Evolutionary conservation across 2,329 filamentous ascomycete species (phyloP), one percentile per base, ranked within the genome.

Genomic region (Elsinoe arachidis): DNA sequence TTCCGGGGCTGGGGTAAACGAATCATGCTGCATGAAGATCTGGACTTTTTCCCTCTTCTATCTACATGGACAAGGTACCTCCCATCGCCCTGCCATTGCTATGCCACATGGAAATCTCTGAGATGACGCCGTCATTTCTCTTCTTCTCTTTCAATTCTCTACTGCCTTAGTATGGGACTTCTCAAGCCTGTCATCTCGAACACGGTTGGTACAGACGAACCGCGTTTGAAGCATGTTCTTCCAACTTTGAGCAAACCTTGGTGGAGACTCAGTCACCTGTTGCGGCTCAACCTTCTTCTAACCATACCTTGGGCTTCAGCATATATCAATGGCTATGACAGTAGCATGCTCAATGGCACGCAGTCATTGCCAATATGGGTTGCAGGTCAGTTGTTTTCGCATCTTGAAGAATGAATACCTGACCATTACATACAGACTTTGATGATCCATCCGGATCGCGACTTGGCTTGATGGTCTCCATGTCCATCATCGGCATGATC

Each of bases 401-500:
- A 30, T 30, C 9, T 9, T 5, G 7, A 5, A 30, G 26, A 30
- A 30, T 30, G 7, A 5, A 30, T 30, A 30, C 26, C 26, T 30
- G 26, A 30, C 26, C 26, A 30, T 30, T 30, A 7, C 5, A 26
- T 30, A 30, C 26, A 53, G 49, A 59, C 53, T 63, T 60, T 47
- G 43, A 57, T 44, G 41, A 60, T 37, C 61, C 62, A 2, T 57
- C 44, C 3, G 62, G 62, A 19, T 43, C 58, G 5, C 43, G 56
- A 10, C 59, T 64, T 14, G 63, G 63, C 1, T 56, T 63, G 11
- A 61, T 64, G 56, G 59, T 55, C 3, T 56, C 59, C n/a, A 63
- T 62, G 35, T 56, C 60, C 38, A 53, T 53, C 21, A 43, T 64
- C 33, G 62, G 62, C 23, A 46, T 57, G 12, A 53, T 63, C 30